A percentile compares a stretch with the other conserved stretches of the same genome.
phyloP scores from a whole-genome alignment of 495 filamentous ascomycete species.

The Podospora comata region DNA sequence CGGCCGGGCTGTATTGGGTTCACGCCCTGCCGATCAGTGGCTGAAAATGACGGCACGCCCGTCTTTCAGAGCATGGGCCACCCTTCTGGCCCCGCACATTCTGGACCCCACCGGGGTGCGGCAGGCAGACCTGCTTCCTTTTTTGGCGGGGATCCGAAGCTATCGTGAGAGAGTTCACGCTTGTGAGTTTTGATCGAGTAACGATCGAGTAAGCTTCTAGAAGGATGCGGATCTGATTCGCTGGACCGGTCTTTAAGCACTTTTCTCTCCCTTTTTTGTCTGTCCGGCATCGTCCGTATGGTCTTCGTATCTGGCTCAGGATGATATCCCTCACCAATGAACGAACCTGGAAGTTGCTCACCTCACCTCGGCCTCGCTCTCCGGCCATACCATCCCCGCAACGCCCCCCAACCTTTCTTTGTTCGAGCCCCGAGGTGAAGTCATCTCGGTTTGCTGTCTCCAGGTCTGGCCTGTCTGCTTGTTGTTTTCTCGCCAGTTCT shows the following conservation, averaged over 20 bases:
- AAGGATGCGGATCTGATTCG: conserved; percentile 22
- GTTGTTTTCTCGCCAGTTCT: neutral
- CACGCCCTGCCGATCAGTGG: neutral
- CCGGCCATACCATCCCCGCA: neutral
- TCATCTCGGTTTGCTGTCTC: neutral
- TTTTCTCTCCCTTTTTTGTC: neutral
- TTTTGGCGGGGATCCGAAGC: conserved; percentile 24
- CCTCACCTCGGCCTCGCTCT: neutral
- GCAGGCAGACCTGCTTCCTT: conserved; percentile 14
- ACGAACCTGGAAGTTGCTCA: too few species aligned
- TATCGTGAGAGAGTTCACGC: conserved; percentile 16
- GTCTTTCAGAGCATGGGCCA: neutral
- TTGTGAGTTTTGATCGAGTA: conserved; percentile 39
- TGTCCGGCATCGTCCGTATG: neutral
- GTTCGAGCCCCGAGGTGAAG: neutral
- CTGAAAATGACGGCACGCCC: neutral
- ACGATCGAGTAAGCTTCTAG: conserved; percentile 34
- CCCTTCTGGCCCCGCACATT: neutral
- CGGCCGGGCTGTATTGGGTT: neutral
- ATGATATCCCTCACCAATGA: neutral
- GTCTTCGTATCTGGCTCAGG: neutral
- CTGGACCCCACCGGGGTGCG: neutral
- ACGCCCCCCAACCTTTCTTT: neutral
- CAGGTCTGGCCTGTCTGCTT: neutral
- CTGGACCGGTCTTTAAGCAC: neutral